phyloP scores from a whole-genome alignment of 345 rosid species.

The Punica granatum region DNA sequence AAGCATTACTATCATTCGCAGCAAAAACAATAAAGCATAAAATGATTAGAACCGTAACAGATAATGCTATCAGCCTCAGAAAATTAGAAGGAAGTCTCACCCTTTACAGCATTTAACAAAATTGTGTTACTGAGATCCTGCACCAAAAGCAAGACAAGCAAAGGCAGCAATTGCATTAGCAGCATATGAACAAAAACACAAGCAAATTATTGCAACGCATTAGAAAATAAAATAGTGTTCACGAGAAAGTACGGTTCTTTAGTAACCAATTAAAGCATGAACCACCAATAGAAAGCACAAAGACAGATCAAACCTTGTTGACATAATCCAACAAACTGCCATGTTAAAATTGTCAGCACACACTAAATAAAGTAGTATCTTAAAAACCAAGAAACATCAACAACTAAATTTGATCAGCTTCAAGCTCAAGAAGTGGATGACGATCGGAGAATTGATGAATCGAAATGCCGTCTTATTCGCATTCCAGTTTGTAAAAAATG shows the following conservation, averaged over 20 bases:
- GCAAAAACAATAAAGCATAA: neutral
- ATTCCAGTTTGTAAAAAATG: neutral
- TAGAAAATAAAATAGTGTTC: neutral
- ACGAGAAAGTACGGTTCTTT: neutral
- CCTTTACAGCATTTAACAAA: constrained; percentile 49
- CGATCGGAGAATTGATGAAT: neutral
- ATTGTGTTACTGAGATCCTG: constrained; percentile 51
- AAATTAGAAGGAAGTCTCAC: constrained; percentile 15
- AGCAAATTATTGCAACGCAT: neutral
- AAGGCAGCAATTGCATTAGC: neutral
- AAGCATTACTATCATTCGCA: neutral
- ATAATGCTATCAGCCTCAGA: neutral
- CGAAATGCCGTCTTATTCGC: neutral
- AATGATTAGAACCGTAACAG: neutral
- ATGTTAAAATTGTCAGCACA: too few relatives aligned
- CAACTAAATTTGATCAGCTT: neutral
- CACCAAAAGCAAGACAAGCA: constrained; percentile 13
- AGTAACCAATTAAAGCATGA: neutral
- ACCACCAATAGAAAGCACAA: too few relatives aligned
- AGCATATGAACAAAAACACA: neutral
- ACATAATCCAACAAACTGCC: too few relatives aligned
- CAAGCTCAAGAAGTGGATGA: neutral
- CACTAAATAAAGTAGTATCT: too few relatives aligned
- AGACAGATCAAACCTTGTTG: too few relatives aligned
- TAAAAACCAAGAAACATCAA: too few relatives aligned